These are phyloP conservation scores for Colletotrichum plurivorum DNA, from an alignment of 2,329 filamentous ascomycete species.

Conservation along the genomic window DNA sequence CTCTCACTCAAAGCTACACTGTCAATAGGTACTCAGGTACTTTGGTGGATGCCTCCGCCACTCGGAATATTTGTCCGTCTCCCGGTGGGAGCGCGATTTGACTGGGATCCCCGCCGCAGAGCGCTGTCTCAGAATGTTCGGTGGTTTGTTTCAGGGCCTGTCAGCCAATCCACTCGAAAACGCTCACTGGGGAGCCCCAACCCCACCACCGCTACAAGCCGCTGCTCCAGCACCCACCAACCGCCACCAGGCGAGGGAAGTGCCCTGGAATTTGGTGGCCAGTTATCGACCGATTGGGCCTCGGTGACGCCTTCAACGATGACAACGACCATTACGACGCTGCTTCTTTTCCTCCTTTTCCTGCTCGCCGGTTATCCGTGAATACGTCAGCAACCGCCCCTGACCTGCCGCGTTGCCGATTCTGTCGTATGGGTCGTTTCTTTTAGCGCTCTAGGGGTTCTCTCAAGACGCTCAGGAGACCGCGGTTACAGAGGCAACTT, in stretches of 20 bases:
- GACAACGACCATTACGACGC: neutral
- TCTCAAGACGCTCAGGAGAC: conserved; percentile 1
- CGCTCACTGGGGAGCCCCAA: neutral
- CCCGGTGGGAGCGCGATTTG: conserved; percentile 4
- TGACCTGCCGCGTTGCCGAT: conserved; percentile 19
- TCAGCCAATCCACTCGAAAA: conserved; percentile 20
- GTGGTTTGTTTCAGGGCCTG: conserved; percentile 37
- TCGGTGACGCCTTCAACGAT: neutral
- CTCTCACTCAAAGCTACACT: too few species aligned
- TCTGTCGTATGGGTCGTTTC: neutral
- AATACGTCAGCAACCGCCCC: conserved; percentile 18
- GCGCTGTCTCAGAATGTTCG: conserved; percentile 29
- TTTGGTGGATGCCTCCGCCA: neutral
- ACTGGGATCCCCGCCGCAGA: conserved; percentile 18
- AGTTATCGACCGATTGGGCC: conserved; percentile 27
- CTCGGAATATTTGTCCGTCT: conserved; percentile 22
- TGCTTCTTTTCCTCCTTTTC: too few species aligned
- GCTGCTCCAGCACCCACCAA: conserved; percentile 4
- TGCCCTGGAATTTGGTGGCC: conserved; percentile 15
- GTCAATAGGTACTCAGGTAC: too few species aligned
- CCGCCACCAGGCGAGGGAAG: conserved; percentile 8
- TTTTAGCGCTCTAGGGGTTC: neutral
- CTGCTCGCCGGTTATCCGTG: conserved; percentile 24
- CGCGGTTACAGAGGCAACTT: neutral
- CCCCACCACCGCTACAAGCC: conserved; percentile 1